Evolutionary conservation across 768 basidiomycete species (phyloP), one percentile per base, ranked within the genome.

Genomic region (Calocybe indica): DNA sequence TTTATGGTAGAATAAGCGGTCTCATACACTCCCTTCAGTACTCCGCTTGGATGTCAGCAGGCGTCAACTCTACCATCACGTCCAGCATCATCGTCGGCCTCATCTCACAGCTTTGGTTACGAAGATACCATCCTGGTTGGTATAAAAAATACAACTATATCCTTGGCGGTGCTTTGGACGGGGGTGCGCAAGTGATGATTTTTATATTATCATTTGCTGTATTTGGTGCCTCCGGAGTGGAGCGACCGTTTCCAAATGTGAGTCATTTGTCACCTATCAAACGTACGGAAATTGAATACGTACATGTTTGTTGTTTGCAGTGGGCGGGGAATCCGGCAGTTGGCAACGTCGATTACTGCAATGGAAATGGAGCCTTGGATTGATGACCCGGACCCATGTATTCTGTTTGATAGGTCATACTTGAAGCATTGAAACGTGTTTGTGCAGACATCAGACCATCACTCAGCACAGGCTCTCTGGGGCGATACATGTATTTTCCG

Each of bases 81-180:
- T 74, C 74, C 4, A 67, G 66, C 47, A 71, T 80, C 44, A 61
- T 77, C 45, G 60, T 83, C 10, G 83, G 74, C 31, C 55, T 85
- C 48, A 51, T 74, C 34, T 83, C 83, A 1, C 84, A 85, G 47
- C 57, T 76, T 22, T 85, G 78, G 77, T 55, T 84, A 14, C 67
- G 82, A 32, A 71, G 62, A 35, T 73, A 75, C 50, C 67, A 80
- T 48, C 80, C 85, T 1, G 72, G 73, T 10, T 88, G 83, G 83
- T 87, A 82, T 62, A 74, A 76, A 56, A 72, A 70, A 55, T 82
- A 82, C 60, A 83, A 85, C 57, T 83, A 82, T 56, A 76, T 83
- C 35, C 62, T 85, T 3, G 81, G 80, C 29, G 85, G 82, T 37
- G 84, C 78, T 6, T 64, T 83, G 33, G 81, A 83, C 55, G 82